Evolutionary conservation across 192 early-diverging fungal species (phyloP).

Genomic region (Ambispora gerdemannii): DNA sequence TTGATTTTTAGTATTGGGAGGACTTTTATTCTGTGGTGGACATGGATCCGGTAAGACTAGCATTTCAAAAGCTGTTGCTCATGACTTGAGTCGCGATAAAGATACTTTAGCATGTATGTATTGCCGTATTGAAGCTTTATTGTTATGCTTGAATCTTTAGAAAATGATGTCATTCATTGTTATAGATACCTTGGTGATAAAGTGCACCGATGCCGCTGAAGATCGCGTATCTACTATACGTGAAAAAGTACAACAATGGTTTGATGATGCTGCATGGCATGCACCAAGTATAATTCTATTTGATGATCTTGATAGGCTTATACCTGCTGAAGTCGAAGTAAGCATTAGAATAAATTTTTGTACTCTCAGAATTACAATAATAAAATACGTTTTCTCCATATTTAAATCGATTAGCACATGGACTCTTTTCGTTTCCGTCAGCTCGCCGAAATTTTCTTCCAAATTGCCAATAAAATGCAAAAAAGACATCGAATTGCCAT

Average conservation of each 20-base stretch:
- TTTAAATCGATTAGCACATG: slow-evolving; percentile 42
- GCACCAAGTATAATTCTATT: slow-evolving; percentile 70
- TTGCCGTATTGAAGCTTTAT: slow-evolving; percentile 35
- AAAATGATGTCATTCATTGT: background rate
- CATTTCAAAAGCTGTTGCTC: slow-evolving; percentile 52
- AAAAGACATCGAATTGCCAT: slow-evolving; percentile 52
- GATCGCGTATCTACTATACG: slow-evolving; percentile 59
- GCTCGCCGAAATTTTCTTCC: slow-evolving; percentile 60
- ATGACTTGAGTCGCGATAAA: slow-evolving; percentile 37
- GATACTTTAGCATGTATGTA: slow-evolving; percentile 48
- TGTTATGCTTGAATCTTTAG: slow-evolving; percentile 16
- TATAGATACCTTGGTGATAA: slow-evolving; percentile 52
- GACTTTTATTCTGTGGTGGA: slow-evolving; percentile 66
- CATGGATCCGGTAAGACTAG: slow-evolving; percentile 77
- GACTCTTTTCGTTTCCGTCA: slow-evolving; percentile 64
- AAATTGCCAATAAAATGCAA: slow-evolving; percentile 47
- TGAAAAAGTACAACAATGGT: slow-evolving; percentile 54
- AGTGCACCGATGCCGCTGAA: slow-evolving; percentile 56
- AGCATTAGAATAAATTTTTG: background rate
- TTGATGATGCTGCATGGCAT: slow-evolving; percentile 66
- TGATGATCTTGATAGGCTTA: slow-evolving; percentile 72
- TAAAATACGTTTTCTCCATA: background rate
- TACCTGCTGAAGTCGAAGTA: slow-evolving; percentile 72
- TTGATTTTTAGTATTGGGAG: slow-evolving; percentile 39
- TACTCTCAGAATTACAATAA: background rate